Percentiles rank a stretch among this genome's conserved stretches.
phyloP scores from a whole-genome alignment of 257 asterid species.

The Solanum pimpinellifolium region DNA sequence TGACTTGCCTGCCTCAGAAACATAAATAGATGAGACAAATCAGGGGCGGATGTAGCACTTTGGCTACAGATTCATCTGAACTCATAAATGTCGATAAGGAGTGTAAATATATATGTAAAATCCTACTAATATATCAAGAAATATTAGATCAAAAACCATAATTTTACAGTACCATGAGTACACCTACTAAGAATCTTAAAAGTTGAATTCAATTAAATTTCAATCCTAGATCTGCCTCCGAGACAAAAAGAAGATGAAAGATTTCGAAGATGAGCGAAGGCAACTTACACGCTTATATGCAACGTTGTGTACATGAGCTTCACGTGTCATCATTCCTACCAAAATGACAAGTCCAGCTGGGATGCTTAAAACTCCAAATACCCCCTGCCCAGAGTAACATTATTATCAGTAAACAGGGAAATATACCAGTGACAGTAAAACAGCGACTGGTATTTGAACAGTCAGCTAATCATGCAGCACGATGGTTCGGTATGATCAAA shows the following conservation, averaged over 20 bases:
- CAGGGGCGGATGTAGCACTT: neutral
- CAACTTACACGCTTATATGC: neutral
- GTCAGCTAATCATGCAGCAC: neutral
- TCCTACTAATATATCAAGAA: neutral
- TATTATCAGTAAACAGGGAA: neutral
- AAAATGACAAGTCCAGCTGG: constrained; percentile 45
- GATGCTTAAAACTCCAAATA: constrained; percentile 48
- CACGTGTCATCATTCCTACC: constrained; percentile 43
- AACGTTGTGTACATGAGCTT: constrained; percentile 12
- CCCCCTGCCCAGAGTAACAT: constrained; percentile 26
- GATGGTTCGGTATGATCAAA: neutral
- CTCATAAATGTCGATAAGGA: neutral
- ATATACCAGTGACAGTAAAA: neutral
- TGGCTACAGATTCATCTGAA: neutral
- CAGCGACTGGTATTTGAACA: neutral
- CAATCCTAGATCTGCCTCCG: neutral
- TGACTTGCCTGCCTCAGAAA: constrained; percentile 19
- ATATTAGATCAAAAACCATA: neutral
- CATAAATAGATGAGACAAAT: neutral
- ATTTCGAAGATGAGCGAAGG: neutral
- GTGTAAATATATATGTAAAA: neutral
- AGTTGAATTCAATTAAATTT: neutral
- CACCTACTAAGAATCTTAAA: neutral
- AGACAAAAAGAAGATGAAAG: neutral
- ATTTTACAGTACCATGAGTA: neutral